A percentile compares a stretch with the other conserved stretches of the same genome.
phyloP scores from a whole-genome alignment of 495 filamentous ascomycete species.

The Hypomontagnella submonticulosa region DNA sequence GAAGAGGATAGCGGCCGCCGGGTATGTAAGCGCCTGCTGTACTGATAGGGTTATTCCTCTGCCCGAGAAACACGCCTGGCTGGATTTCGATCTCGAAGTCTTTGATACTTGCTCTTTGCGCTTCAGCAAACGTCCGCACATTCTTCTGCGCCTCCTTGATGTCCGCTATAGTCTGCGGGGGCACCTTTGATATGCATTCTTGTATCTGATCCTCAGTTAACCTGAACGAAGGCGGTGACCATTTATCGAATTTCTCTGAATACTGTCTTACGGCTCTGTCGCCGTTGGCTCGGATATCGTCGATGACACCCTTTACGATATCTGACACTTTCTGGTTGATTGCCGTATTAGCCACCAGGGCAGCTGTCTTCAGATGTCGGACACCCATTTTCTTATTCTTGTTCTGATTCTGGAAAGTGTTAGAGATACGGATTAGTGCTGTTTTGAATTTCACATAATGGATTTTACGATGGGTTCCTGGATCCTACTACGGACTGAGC shows the following conservation, averaged over 20 bases:
- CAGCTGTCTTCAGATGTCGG: conserved; percentile 43
- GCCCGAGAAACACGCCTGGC: conserved; percentile 61
- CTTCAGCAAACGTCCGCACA: conserved; percentile 61
- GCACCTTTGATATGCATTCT: conserved; percentile 49
- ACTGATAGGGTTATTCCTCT: conserved; percentile 60
- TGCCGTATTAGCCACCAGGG: conserved; percentile 32
- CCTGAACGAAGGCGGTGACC: conserved; percentile 62
- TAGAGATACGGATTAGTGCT: not conserved
- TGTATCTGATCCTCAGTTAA: conserved; percentile 52
- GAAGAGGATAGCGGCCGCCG: conserved; percentile 64
- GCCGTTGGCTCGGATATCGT: conserved; percentile 58
- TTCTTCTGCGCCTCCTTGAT: conserved; percentile 65
- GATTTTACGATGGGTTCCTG: not conserved
- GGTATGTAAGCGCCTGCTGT: conserved; percentile 59
- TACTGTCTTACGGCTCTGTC: conserved; percentile 61
- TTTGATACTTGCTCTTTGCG: conserved; percentile 55
- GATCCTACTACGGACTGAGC: not conserved
- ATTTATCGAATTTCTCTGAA: conserved; percentile 66
- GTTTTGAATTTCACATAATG: not conserved
- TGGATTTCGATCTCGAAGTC: conserved; percentile 63
- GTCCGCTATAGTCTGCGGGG: conserved; percentile 60
- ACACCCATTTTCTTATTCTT: conserved; percentile 35
- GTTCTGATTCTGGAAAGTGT: not conserved
- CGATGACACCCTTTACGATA: conserved; percentile 62
- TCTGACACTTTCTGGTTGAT: conserved; percentile 40